Evolutionary conservation across 2,329 filamentous ascomycete species (phyloP).

Genomic region (Alternaria brassicae): DNA sequence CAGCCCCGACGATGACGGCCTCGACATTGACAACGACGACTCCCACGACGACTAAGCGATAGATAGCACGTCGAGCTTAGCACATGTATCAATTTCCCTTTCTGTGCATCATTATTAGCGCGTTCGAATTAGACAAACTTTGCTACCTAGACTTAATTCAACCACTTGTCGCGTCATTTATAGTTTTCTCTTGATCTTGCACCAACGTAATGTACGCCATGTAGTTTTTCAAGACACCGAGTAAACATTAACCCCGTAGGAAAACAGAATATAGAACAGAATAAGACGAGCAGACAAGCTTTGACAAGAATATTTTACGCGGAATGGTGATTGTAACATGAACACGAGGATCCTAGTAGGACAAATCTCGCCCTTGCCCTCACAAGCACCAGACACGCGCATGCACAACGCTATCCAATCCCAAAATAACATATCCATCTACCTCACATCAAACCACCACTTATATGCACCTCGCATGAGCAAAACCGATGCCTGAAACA

Average conservation of each 20-base stretch:
- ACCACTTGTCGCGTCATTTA: not conserved
- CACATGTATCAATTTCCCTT: not conserved
- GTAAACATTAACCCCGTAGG: too few relatives aligned
- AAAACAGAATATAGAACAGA: too few relatives aligned
- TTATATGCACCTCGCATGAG: not conserved
- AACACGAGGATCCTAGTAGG: not conserved
- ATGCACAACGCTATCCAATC: not conserved
- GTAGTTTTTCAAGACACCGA: too few relatives aligned
- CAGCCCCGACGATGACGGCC: too few relatives aligned
- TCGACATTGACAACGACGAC: too few relatives aligned
- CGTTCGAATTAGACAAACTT: not conserved
- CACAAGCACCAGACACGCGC: not conserved
- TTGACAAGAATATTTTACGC: not conserved
- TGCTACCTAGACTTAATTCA: not conserved
- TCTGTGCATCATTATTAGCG: not conserved
- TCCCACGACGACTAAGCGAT: not conserved
- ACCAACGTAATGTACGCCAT: too few relatives aligned
- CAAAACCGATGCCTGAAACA: slow-evolving; percentile 37
- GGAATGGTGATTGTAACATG: not conserved
- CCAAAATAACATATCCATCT: not conserved
- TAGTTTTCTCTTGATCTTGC: too few relatives aligned
- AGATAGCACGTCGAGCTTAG: not conserved
- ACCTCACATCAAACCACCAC: slow-evolving; percentile 15
- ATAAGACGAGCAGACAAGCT: not conserved
- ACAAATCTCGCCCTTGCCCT: not conserved